Evolutionary conservation across 2,329 filamentous ascomycete species (phyloP).

Genomic region (Fusarium siculi): DNA sequence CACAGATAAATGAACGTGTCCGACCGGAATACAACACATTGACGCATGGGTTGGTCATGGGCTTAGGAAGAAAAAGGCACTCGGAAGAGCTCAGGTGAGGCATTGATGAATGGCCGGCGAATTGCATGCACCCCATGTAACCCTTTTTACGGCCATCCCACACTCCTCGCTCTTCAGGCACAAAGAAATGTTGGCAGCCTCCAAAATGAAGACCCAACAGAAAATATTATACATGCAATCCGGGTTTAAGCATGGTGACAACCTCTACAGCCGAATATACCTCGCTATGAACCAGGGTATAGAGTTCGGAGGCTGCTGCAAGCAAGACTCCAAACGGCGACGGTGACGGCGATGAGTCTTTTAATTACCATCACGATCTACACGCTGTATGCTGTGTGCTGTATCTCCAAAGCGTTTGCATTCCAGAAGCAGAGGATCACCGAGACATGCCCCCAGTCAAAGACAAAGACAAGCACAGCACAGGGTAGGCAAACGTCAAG

Average conservation of each 20-base stretch:
- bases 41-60: neutral
- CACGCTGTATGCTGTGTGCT: neutral
- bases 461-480: slow-evolving; percentile 14
- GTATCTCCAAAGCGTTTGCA: slow-evolving; percentile 25
- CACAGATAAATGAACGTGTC: slow-evolving; percentile 1
- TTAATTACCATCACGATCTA: neutral
- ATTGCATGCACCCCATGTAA: slow-evolving; percentile 23
- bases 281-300: neutral
- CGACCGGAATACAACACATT: slow-evolving; percentile 22
- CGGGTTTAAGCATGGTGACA: slow-evolving; percentile 7
- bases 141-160: slow-evolving; percentile 12
- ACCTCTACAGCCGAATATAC: neutral
- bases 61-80: slow-evolving; percentile 8
- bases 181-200: slow-evolving; percentile 25
- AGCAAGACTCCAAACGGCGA: neutral
- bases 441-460: slow-evolving; percentile 4
- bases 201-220: slow-evolving; percentile 23
- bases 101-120: slow-evolving; percentile 13
- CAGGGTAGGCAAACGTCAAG: neutral
- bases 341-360: neutral
- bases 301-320: slow-evolving; percentile 9
- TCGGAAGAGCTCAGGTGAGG: slow-evolving; percentile 8
- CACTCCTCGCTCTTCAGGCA: slow-evolving; percentile 10
- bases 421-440: slow-evolving; percentile 24
- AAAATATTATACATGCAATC: slow-evolving; percentile 7